Base-by-base conservation (phyloP, 192 early-diverging fungal genomes). In the Backusella tuberculispora region DNA sequence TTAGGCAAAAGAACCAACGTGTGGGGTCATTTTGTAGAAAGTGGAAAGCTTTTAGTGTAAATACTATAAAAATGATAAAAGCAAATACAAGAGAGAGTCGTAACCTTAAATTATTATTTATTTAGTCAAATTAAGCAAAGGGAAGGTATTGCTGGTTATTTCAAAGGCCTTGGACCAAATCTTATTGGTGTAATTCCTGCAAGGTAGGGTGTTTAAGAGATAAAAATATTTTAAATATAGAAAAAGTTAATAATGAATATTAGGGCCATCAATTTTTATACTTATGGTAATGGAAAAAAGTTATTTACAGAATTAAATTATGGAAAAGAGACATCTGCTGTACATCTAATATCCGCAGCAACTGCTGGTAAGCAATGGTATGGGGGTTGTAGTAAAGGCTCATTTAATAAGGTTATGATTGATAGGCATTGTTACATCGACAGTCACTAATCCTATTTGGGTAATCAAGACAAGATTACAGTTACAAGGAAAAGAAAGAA, bases 401-500 rank as follows among this genome's bases (percentile, higher is more conserved):
- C 38, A 66, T 84, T 95, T 60, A 21, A 50, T 66, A 5, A 77
- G 88, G 15, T 89, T 93, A 15, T 63, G 41, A 40, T 17, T 66
- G 14, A 26, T 44, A 72, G 88, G 91, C 2, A 82, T 94, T 38
- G 86, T 93, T 6, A 95, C 92, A 5, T 92, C 95, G 0, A 89
- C 92, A 2, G 85, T 83, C n/a, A 97, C 97, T 2, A 98, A 96
- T 76, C 98, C 98, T 0, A 98, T 99, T 26, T 99, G 98, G 98
- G 87, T 99, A 53, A 90, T 98, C 46, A 99, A 98, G 75, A 99
- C 97, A 0, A 83, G 98, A 64, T 93, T 99, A 87, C 97, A 99
- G 81, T 80, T 99, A 68, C 92, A 94, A 78, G 74, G 83, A 3
- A 81, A 74, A 21, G 79, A 79, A 67, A 71, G 64, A 34, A 8